Conservation (phyloP, 768 basidiomycete species). For the Russula lepida region DNA sequence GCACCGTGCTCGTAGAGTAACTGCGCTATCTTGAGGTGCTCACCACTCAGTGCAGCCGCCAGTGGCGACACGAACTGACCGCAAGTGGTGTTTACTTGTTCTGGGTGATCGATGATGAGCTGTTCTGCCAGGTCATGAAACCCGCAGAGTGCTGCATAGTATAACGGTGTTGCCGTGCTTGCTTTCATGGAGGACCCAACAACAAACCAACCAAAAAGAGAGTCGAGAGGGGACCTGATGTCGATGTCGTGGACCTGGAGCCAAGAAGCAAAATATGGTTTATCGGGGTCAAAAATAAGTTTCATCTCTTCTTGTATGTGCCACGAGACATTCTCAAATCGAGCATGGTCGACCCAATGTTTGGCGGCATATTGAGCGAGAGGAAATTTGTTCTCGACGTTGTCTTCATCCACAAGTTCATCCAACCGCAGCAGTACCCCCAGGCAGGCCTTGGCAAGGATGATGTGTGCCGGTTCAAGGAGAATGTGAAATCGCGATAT, state of each 20-base stretch:
- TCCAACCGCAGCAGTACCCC: not conserved
- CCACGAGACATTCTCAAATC: not conserved
- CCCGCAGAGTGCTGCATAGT: not conserved
- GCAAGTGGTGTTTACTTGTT: not conserved
- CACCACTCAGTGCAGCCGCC: not conserved
- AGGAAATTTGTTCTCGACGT: not conserved
- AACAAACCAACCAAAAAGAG: not conserved
- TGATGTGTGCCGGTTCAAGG: not conserved
- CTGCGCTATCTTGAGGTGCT: not conserved
- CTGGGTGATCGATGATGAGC: not conserved
- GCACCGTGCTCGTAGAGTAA: not conserved
- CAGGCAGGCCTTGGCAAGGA: not conserved
- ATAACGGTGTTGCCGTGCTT: not conserved
- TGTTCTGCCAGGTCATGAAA: not conserved
- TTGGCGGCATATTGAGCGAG: not conserved
- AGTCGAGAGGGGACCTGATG: too few species aligned
- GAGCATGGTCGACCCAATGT: not conserved
- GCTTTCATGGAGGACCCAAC: accelerated
- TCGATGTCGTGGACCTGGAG: not conserved
- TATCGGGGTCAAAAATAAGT: not conserved
- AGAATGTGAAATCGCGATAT: not conserved
- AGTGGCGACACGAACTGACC: not conserved
- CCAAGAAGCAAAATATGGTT: not conserved
- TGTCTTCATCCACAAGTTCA: not conserved
- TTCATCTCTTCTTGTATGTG: not conserved